Conservation (phyloP, 2,329 filamentous ascomycete genomes). For the Aspergillus sp. region DNA sequence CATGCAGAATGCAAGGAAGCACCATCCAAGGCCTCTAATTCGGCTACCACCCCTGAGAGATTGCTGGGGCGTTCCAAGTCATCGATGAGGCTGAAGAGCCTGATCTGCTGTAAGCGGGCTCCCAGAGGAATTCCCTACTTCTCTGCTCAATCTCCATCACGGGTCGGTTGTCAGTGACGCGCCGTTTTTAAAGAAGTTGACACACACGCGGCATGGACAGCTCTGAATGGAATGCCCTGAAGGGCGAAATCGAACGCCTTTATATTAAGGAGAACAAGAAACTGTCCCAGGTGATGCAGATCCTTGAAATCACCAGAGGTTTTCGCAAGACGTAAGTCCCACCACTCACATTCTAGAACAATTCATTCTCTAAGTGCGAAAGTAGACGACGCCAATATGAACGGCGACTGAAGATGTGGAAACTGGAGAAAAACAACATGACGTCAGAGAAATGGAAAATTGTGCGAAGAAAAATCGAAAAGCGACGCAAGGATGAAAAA, state of each 20-base stretch:
- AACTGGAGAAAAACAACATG: background rate
- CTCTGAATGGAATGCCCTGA: background rate
- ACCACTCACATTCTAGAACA: background rate
- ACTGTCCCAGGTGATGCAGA: background rate
- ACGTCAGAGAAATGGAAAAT: background rate
- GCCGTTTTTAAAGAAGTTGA: no score
- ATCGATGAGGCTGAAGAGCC: no score
- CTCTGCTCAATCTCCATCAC: no score
- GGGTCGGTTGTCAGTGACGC: no score
- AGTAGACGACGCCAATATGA: background rate
- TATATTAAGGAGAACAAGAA: constrained; percentile 1
- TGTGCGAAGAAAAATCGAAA: background rate
- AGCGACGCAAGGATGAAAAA: background rate
- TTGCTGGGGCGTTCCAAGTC: no score
- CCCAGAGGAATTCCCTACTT: no score
- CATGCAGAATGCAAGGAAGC: no score
- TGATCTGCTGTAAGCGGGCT: no score
- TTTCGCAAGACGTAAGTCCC: background rate
- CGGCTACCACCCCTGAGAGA: no score
- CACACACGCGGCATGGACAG: background rate
- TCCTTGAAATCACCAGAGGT: background rate
- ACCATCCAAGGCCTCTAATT: no score
- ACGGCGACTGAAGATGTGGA: background rate
- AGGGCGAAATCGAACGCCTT: constrained; percentile 2
- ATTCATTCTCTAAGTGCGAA: background rate